Percentiles rank a stretch among this genome's conserved stretches.
Conservation (phyloP, 108 stramenopile species). For the Pseudonitzschia multistriata region DNA sequence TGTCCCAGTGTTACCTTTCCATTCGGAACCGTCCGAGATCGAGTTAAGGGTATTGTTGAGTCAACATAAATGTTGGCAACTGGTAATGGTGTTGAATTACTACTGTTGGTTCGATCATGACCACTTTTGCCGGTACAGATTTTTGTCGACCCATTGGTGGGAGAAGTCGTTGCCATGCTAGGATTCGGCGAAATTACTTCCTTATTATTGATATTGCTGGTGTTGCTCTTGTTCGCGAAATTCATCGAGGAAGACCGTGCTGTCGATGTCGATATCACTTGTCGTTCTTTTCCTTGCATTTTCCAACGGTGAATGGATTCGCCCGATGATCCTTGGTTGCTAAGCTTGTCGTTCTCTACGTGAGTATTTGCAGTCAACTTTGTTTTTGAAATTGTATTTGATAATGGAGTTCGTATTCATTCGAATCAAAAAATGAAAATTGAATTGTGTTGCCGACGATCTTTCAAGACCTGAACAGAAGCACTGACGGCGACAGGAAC, state of each 20-base stretch:
- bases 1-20: neutral
- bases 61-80: neutral
- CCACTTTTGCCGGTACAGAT: neutral
- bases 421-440: too few relatives aligned
- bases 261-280: neutral
- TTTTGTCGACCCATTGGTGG: neutral
- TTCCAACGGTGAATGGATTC: neutral
- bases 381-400: too few relatives aligned
- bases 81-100: neutral
- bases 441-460: too few relatives aligned
- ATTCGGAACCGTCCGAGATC: constrained; percentile 11
- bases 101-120: neutral
- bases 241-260: neutral
- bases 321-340: too few relatives aligned
- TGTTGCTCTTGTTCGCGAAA: neutral
- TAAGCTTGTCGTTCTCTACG: too few relatives aligned
- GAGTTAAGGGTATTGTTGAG: neutral
- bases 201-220: too few relatives aligned
- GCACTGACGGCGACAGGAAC: too few relatives aligned
- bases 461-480: too few relatives aligned
- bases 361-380: too few relatives aligned
- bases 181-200: constrained; percentile 1
- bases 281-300: constrained; percentile 1
- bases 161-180: neutral
- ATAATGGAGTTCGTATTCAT: too few relatives aligned